Conservation (phyloP, 129 eudicot genomes). For the Daucus carota region DH1_v3.0 NC_030384.2:43994001-43994500, state of each 20-base stretch:
- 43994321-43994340: neutral
- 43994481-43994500: constrained; percentile 95
- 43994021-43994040: constrained; percentile 90
- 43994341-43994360: neutral
- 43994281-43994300: neutral
- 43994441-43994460: neutral
- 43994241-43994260: constrained; percentile 16
- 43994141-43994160: neutral
- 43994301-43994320: neutral
- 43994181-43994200: constrained; percentile 52
- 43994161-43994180: neutral
- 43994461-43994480: constrained; percentile 40
- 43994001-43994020: constrained; percentile 85
- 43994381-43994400: neutral
- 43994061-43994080: neutral
- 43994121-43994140: neutral
- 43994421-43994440: neutral
- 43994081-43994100: neutral
- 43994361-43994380: neutral
- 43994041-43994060: constrained; percentile 36
- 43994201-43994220: constrained; percentile 72
- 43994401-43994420: neutral
- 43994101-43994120: neutral
- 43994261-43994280: neutral
- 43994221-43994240: constrained; percentile 64